Evolutionary conservation across 225 moss, liverwort and hornwort genomes (phyloP), one percentile per base, ranked within the genome.

Genomic region (Takakia lepidozioides): DNA sequence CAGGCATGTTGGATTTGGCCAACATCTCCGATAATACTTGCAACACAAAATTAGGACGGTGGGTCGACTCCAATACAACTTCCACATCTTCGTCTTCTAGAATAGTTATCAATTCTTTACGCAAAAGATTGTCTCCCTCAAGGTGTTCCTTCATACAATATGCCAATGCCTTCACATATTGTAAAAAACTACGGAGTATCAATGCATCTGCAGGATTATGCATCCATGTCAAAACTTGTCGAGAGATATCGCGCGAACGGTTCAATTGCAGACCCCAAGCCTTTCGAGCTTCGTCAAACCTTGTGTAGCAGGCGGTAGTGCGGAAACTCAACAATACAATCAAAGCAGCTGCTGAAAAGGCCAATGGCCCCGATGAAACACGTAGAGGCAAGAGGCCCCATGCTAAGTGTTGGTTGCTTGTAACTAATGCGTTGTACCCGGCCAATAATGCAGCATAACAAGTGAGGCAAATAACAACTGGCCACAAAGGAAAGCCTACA

Each of bases 61-160:
- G 73, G 11, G 27, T 21, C 6, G 62, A 42, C 15, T 52, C 38
- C 49, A 70, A 20, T 8, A 78, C 6, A 6, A 26, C 64, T 25
- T 72, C 70, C 8, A 82, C 32, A 35, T 82, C 82, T 25, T 67
- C 45, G 0, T 34, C 35, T 15, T 69, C 57, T 9, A 85, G 22
- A 2, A 72, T 35, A 18, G 27, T 30, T 0, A 46, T 24, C 3
- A 80, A 21, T 6, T 72, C 66, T 1, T 49, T 20, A 0, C 41
- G 61, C 21, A 80, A 25, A 1, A 41, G 46, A 0, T 60, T 61
- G 30, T 72, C 68, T 0, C 5, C 39, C 9, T 64, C 71, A 5
- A 85, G 37, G 30, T 82, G 77, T 8, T 62, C 60, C 40, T 78
- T 85, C 65, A 77, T 58, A 58, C 62, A 82, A 4, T 54, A 74